Conservation (phyloP, 177 flowering plant genomes). For the Vitis hybrid region DNA sequence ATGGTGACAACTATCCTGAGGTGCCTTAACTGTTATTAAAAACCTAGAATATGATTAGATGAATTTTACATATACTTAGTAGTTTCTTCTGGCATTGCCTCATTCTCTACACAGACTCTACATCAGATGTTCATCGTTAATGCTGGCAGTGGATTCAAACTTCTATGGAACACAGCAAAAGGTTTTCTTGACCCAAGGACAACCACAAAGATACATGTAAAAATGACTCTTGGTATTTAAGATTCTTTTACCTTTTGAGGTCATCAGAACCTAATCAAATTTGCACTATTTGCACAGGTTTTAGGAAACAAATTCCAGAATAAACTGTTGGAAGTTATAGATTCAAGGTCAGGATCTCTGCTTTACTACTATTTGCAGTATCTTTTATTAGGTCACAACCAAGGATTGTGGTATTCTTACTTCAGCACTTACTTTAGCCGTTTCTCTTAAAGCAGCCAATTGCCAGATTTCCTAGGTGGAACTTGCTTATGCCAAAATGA, state of each 20-base stretch:
- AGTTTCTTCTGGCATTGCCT: conserved; percentile 12
- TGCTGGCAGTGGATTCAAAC: conserved; percentile 82
- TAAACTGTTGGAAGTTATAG: conserved; percentile 68
- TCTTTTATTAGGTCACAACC: not conserved
- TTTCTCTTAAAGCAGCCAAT: conserved; percentile 54
- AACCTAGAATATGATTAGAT: not conserved
- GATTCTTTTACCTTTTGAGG: conserved; percentile 1
- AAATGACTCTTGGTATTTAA: not conserved
- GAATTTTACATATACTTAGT: not conserved
- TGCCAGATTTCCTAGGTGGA: conserved; percentile 93
- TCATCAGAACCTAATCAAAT: conserved; percentile 6
- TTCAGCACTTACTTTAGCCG: conserved; percentile 5
- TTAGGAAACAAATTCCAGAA: conserved; percentile 66
- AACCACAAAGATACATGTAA: conserved; percentile 81
- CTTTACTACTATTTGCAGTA: not conserved
- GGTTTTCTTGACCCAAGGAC: conserved; percentile 85
- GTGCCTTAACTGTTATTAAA: conserved; percentile 28
- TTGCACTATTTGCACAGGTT: conserved; percentile 46
- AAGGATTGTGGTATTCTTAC: conserved; percentile 1
- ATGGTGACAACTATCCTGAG: conserved; percentile 92
- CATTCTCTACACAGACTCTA: conserved; percentile 66
- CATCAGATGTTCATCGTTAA: conserved; percentile 86
- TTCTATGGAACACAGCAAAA: conserved; percentile 77
- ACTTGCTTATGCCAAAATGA: conserved; percentile 63
- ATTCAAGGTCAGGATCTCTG: conserved; percentile 53